A percentile compares a stretch with the other conserved stretches of the same genome.
These are phyloP conservation scores for Carex kokanica DNA, from an alignment of 176 grass and related monocot species.

Conservation along the genomic window DNA sequence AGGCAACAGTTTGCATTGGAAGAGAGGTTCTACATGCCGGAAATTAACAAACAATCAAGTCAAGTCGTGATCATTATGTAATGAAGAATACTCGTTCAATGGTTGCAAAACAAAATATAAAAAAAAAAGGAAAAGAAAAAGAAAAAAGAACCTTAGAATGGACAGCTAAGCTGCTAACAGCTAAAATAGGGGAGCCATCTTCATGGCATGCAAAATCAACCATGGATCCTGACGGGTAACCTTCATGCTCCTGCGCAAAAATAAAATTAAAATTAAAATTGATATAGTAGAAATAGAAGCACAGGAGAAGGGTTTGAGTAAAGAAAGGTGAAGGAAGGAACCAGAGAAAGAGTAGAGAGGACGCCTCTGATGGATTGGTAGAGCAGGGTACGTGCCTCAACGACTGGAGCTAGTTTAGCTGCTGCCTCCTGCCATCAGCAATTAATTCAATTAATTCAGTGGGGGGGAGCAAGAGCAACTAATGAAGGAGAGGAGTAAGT, in stretches of 20 bases:
- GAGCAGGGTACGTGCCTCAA: constrained; percentile 73
- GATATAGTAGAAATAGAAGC: not conserved
- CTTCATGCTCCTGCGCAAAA: constrained; percentile 59
- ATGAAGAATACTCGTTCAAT: not conserved
- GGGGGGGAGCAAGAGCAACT: not conserved
- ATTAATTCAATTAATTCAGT: not conserved
- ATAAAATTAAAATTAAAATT: constrained; percentile 21
- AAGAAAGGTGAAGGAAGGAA: constrained; percentile 22
- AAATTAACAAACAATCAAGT: not conserved
- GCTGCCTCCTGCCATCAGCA: constrained; percentile 48
- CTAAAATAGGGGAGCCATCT: constrained; percentile 84
- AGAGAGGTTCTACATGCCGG: constrained; percentile 58
- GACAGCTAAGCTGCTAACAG: constrained; percentile 83
- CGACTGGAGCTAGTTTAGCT: constrained; percentile 59
- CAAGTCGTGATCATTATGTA: constrained; percentile 6
- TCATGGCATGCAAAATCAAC: constrained; percentile 87
- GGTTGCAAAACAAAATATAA: constrained; percentile 12
- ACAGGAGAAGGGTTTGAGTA: not conserved
- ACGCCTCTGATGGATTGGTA: constrained; percentile 56
- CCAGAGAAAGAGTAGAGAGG: constrained; percentile 82
- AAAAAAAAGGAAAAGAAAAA: not conserved
- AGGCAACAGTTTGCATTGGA: constrained; percentile 79
- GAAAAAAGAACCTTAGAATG: constrained; percentile 64
- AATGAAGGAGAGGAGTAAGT: not conserved
- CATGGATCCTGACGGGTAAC: constrained; percentile 91